Conservation (phyloP, 345 rosid species). For the Psidium friedrichsthalianum region DNA sequence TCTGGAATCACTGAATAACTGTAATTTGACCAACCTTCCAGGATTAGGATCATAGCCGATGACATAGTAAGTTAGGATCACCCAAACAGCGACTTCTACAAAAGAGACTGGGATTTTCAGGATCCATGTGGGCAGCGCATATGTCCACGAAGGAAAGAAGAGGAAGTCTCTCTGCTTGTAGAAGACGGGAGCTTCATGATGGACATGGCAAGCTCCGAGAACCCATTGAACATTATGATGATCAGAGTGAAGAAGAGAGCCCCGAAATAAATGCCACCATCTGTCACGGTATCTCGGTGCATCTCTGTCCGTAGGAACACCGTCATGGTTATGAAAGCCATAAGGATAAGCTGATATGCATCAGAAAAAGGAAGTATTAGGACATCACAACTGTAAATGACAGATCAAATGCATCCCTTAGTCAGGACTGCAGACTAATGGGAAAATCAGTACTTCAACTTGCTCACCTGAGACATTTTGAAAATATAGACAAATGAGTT, state of each 20-base stretch:
- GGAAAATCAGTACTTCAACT: neutral
- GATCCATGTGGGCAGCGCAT: slow-evolving; percentile 70
- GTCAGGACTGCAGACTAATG: neutral
- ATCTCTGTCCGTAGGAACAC: slow-evolving; percentile 57
- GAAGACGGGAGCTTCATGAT: slow-evolving; percentile 77
- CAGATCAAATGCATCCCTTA: neutral
- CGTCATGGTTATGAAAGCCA: slow-evolving; percentile 50
- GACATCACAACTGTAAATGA: neutral
- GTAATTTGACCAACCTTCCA: slow-evolving; percentile 19
- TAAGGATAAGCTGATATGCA: slow-evolving; percentile 39
- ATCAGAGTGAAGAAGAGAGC: slow-evolving; percentile 47
- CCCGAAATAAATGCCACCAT: slow-evolving; percentile 64
- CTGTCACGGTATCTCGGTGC: slow-evolving; percentile 42
- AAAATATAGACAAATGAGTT: slow-evolving; percentile 72
- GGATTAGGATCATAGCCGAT: slow-evolving; percentile 42
- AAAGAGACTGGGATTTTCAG: slow-evolving; percentile 69
- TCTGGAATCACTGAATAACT: neutral
- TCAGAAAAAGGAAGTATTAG: neutral
- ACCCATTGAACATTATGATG: slow-evolving; percentile 60
- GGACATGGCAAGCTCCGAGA: slow-evolving; percentile 71
- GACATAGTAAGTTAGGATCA: slow-evolving; percentile 34
- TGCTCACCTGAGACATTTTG: slow-evolving; percentile 33
- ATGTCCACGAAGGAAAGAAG: slow-evolving; percentile 88
- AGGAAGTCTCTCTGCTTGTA: slow-evolving; percentile 84
- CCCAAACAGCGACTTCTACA: slow-evolving; percentile 57